Evolutionary conservation across 306 rosid genomes (phyloP).

Genomic region (Dicorynia guianensis): DNA sequence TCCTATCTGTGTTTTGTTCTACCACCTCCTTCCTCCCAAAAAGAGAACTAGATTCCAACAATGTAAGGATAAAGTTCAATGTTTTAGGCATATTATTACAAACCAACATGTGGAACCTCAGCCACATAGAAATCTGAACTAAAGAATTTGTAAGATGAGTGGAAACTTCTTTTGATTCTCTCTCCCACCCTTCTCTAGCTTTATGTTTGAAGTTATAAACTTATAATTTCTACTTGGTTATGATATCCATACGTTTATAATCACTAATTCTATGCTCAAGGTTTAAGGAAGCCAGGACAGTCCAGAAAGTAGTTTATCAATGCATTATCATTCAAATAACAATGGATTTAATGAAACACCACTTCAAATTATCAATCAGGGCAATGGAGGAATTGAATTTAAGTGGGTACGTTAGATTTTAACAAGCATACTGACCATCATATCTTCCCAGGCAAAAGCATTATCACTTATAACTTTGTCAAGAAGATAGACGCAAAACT

Average conservation of each 20-base stretch:
- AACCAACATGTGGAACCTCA: constrained; percentile 5
- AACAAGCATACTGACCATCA: constrained; percentile 62
- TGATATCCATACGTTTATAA: background rate
- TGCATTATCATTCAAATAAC: constrained; percentile 13
- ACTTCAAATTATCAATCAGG: constrained; percentile 16
- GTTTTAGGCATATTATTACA: background rate
- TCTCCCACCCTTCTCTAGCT: no score
- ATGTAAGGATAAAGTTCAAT: constrained; percentile 1
- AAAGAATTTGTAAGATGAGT: background rate
- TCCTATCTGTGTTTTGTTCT: background rate
- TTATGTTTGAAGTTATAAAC: no score
- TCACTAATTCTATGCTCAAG: background rate
- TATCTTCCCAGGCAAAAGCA: constrained; percentile 76
- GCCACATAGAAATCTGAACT: constrained; percentile 23
- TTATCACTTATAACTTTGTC: constrained; percentile 59
- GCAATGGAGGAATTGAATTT: constrained; percentile 24
- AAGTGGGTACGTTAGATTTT: constrained; percentile 9
- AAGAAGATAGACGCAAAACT: constrained; percentile 79
- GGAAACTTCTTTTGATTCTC: no score
- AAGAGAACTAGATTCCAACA: constrained; percentile 3
- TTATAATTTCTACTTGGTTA: no score
- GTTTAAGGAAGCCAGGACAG: constrained; percentile 33
- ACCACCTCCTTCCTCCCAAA: background rate
- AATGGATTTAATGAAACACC: constrained; percentile 8
- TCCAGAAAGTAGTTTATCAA: constrained; percentile 6